Conservation (phyloP, 2,329 filamentous ascomycete genomes). For the Apiospora malaysiana region DNA sequence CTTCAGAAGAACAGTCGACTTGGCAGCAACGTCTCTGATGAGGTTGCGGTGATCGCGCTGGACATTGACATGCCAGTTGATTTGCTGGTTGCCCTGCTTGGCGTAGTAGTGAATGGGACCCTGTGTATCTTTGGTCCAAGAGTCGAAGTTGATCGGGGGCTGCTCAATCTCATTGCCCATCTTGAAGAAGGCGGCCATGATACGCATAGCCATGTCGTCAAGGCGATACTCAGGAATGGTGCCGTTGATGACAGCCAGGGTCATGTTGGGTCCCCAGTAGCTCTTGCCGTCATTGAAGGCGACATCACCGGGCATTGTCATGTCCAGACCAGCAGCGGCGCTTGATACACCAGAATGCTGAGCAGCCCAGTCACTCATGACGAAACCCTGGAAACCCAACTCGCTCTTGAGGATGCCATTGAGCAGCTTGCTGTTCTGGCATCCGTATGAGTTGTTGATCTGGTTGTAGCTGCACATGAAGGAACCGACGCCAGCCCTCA, state of each 20-base stretch:
- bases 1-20: conserved; percentile 88
- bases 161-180: conserved; percentile 60
- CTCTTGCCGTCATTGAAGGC: conserved; percentile 73
- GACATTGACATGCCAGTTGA: conserved; percentile 88
- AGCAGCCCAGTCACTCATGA: conserved; percentile 82
- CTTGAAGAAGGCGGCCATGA: conserved; percentile 74
- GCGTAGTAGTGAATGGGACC: conserved; percentile 71
- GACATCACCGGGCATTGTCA: conserved; percentile 89
- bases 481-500: conserved; percentile 68
- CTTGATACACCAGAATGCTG: conserved; percentile 72
- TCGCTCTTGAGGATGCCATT: conserved; percentile 81
- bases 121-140: conserved; percentile 81
- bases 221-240: conserved; percentile 86
- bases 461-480: conserved; percentile 77
- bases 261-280: conserved; percentile 88
- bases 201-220: conserved; percentile 91
- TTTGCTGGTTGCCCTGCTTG: conserved; percentile 64
- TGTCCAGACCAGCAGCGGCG: conserved; percentile 77
- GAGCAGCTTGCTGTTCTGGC: conserved; percentile 78
- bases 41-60: conserved; percentile 72
- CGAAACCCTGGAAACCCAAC: conserved; percentile 80
- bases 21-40: conserved; percentile 78
- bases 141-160: conserved; percentile 78
- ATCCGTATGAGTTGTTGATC: conserved; percentile 80
- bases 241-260: conserved; percentile 85